Conservation (phyloP, 306 rosid genomes). For the Dicorynia guianensis region DNA sequence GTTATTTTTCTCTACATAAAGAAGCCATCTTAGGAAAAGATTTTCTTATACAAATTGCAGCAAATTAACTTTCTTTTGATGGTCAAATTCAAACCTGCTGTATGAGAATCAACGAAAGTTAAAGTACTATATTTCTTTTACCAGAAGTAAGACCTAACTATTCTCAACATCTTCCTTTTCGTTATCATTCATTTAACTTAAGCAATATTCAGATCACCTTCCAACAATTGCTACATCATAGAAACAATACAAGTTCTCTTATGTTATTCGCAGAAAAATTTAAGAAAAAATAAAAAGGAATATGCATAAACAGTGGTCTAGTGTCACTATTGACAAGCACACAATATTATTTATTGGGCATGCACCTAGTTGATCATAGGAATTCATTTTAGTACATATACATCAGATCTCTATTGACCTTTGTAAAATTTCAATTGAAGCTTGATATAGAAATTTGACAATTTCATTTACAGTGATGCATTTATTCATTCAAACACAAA, state of each 20-base stretch:
- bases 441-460: neutral
- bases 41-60: neutral
- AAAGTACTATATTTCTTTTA: neutral
- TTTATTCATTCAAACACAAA: neutral
- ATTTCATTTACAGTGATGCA: too few species aligned
- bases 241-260: too few species aligned
- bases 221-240: too few species aligned
- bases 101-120: neutral
- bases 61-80: neutral
- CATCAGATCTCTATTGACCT: neutral
- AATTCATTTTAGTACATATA: neutral
- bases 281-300: neutral
- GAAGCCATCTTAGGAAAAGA: too few species aligned
- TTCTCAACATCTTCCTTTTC: neutral
- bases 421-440: neutral
- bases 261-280: too few species aligned
- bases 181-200: neutral
- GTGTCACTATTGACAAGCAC: too few species aligned
- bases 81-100: slow-evolving; percentile 1
- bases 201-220: neutral
- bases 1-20: too few species aligned
- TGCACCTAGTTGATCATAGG: neutral
- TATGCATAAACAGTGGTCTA: neutral
- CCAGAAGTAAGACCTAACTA: neutral
- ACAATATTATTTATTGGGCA: neutral